phyloP scores from a whole-genome alignment of 1,139 yeast species.

The Taphrina wiesneri region DNA sequence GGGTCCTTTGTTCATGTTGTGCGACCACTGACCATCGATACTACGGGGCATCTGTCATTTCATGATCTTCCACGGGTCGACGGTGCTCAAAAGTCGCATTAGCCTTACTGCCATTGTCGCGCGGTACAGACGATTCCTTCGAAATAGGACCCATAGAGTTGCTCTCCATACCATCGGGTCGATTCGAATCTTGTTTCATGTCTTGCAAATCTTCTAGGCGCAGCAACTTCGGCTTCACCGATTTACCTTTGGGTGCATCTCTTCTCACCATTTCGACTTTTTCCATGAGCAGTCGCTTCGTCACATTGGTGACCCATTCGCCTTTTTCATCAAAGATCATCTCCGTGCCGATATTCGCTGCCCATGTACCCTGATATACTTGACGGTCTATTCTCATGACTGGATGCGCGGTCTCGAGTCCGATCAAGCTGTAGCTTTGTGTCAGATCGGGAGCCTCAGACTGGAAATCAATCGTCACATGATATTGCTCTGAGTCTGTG shows the following conservation, averaged over 20 bases:
- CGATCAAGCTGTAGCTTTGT: conserved; percentile 7
- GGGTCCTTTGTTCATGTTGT: no score
- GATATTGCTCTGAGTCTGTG: neutral
- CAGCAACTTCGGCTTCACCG: neutral
- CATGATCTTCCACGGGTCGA: neutral
- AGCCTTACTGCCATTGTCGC: neutral
- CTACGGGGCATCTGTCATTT: neutral
- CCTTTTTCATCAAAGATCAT: conserved; percentile 23
- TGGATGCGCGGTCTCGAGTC: conserved; percentile 25
- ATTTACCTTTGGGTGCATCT: neutral
- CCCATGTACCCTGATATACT: conserved; percentile 17
- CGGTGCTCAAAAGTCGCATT: neutral
- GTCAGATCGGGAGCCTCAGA: conserved; percentile 12
- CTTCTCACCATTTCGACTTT: neutral
- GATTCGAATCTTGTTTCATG: no score
- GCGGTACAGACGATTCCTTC: neutral
- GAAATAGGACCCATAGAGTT: neutral
- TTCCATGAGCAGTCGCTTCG: conserved; percentile 1
- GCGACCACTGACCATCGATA: neutral
- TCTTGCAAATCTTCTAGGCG: neutral
- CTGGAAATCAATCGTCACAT: conserved; percentile 27
- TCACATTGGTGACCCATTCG: conserved; percentile 6
- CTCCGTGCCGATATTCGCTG: conserved; percentile 24
- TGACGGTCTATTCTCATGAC: conserved; percentile 9
- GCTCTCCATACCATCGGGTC: no score